phyloP scores from a whole-genome alignment of 768 basidiomycete species.

The Termitomyces sp. region DNA sequence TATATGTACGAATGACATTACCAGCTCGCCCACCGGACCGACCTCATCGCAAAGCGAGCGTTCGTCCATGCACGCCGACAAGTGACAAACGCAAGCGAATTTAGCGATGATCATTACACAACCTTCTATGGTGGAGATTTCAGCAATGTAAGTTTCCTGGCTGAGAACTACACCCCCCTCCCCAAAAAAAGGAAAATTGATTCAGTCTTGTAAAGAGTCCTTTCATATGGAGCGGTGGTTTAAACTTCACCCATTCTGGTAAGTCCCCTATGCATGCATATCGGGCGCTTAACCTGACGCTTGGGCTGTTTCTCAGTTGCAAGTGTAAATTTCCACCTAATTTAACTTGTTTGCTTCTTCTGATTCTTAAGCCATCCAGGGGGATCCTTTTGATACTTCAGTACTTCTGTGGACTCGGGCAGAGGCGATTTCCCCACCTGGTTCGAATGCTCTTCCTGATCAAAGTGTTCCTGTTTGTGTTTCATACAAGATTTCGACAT shows the following conservation, averaged over 20 bases:
- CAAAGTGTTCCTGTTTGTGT: conserved; percentile 36
- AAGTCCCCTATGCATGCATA: not conserved
- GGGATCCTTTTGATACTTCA: not conserved
- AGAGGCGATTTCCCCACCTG: conserved; percentile 25
- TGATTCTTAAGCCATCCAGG: conserved; percentile 16
- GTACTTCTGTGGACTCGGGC: conserved; percentile 46
- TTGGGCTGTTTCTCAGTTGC: not conserved
- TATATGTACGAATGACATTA: not conserved
- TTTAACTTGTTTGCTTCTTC: not conserved
- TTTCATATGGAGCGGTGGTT: not conserved
- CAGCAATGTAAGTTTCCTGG: not conserved
- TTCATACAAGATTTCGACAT: conserved; percentile 37
- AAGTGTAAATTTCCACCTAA: not conserved
- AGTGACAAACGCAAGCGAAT: conserved; percentile 14
- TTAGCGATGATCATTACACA: not conserved
- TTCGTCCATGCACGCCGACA: not conserved
- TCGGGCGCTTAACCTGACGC: not conserved
- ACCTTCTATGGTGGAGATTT: not conserved
- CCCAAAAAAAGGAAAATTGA: no score
- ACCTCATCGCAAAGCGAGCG: not conserved
- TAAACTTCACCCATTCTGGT: not conserved
- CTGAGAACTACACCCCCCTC: not conserved
- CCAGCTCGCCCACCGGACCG: not conserved
- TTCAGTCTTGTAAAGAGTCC: not conserved
- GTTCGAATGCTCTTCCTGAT: conserved; percentile 1